phyloP scores from a whole-genome alignment of 177 flowering plant genomes.

The Vitis hybrid region DNA sequence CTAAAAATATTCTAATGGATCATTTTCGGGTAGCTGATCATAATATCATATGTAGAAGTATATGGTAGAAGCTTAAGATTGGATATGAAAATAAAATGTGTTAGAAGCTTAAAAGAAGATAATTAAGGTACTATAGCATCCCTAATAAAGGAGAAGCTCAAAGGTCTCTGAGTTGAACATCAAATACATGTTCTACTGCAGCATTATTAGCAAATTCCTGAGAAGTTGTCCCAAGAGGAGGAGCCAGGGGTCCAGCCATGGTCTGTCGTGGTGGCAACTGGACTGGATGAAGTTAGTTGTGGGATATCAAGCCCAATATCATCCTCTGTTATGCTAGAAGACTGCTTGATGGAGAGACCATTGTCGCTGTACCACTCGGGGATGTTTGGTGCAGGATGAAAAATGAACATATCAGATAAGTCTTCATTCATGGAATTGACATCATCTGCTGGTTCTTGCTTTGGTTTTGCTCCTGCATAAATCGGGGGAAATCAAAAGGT shows the following conservation, averaged over 20 bases:
- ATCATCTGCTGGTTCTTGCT: slow-evolving; percentile 23
- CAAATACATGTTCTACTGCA: background rate
- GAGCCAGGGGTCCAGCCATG: slow-evolving; percentile 22
- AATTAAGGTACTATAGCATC: too few species aligned
- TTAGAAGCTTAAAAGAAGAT: too few species aligned
- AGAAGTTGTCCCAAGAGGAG: slow-evolving; percentile 49
- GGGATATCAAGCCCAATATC: slow-evolving; percentile 34
- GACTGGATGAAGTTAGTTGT: slow-evolving; percentile 31
- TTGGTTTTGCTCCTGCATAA: slow-evolving; percentile 18
- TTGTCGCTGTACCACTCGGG: slow-evolving; percentile 30
- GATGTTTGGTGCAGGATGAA: slow-evolving; percentile 24
- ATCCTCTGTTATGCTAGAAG: slow-evolving; percentile 34
- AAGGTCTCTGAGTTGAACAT: background rate
- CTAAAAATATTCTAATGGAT: too few species aligned
- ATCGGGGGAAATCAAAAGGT: background rate
- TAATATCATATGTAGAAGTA: too few species aligned
- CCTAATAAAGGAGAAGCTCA: too few species aligned
- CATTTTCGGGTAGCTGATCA: too few species aligned
- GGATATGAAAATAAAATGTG: too few species aligned
- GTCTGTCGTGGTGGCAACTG: slow-evolving; percentile 14
- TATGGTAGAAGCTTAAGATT: too few species aligned
- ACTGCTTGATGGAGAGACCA: slow-evolving; percentile 36
- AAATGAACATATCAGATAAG: slow-evolving; percentile 29
- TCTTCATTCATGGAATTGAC: slow-evolving; percentile 32
- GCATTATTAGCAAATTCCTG: slow-evolving; percentile 33